Evolutionary conservation across 2,329 filamentous ascomycete genomes (phyloP).

Genomic region (Neonectria magnoliae): DNA sequence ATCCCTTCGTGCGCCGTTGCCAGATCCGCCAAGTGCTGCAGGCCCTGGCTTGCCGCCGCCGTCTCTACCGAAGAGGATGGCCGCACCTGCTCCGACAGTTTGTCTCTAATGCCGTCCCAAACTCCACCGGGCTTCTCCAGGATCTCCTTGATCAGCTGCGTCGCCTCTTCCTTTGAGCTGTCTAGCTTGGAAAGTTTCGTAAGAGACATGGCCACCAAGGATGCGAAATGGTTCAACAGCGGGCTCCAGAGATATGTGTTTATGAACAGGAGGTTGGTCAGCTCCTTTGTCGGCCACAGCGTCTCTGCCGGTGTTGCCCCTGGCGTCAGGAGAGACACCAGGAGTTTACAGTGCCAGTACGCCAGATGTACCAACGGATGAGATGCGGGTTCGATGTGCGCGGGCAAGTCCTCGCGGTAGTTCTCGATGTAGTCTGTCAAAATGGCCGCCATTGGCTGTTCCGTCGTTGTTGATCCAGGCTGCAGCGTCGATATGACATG

Average conservation of each 20-base stretch:
- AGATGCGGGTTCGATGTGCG: slow-evolving; percentile 60
- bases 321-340: slow-evolving; percentile 69
- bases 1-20: slow-evolving; percentile 57
- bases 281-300: slow-evolving; percentile 68
- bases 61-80: slow-evolving; percentile 51
- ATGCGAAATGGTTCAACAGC: slow-evolving; percentile 73
- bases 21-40: slow-evolving; percentile 70
- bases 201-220: slow-evolving; percentile 68
- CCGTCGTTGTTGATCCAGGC: slow-evolving; percentile 48
- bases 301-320: slow-evolving; percentile 65
- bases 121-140: slow-evolving; percentile 62
- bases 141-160: slow-evolving; percentile 64
- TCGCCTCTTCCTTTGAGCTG: slow-evolving; percentile 66
- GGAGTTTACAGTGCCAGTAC: slow-evolving; percentile 75
- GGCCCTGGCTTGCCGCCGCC: slow-evolving; percentile 59
- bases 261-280: slow-evolving; percentile 66
- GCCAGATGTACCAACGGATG: slow-evolving; percentile 70
- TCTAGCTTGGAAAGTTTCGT: slow-evolving; percentile 67
- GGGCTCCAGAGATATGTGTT: slow-evolving; percentile 68
- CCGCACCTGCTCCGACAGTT: slow-evolving; percentile 48
- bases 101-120: slow-evolving; percentile 67
- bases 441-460: slow-evolving; percentile 47
- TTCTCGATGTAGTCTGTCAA: slow-evolving; percentile 61
- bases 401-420: slow-evolving; percentile 72
- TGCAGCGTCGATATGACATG: slow-evolving; percentile 51